Conservation (phyloP, 345 rosid genomes). For the Tarenaya hassleriana region DNA sequence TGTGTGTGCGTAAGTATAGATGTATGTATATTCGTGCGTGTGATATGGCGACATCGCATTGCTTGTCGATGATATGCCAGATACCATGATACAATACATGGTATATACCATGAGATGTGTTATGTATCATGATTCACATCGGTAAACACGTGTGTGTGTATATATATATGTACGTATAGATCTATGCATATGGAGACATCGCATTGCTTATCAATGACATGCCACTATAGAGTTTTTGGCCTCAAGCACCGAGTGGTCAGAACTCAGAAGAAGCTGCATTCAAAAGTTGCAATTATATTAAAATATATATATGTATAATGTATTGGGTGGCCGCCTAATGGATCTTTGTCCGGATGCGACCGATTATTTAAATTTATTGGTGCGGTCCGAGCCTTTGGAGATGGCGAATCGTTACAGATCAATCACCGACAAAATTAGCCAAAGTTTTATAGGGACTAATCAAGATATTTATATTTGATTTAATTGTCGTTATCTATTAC, state of each 20-base stretch:
- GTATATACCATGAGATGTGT: too few species aligned
- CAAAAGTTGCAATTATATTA: slow-evolving; percentile 7
- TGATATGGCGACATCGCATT: too few species aligned
- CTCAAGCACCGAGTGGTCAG: slow-evolving; percentile 25
- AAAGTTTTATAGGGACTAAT: slow-evolving; percentile 10
- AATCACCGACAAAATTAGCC: slow-evolving; percentile 26
- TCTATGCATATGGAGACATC: slow-evolving; percentile 11
- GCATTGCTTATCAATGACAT: slow-evolving; percentile 26
- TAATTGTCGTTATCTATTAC: too few species aligned
- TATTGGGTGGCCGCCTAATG: slow-evolving; percentile 30
- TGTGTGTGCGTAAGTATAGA: too few species aligned
- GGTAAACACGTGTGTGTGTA: slow-evolving; percentile 9
- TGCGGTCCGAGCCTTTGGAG: slow-evolving; percentile 16
- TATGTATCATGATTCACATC: too few species aligned
- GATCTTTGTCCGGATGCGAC: slow-evolving; percentile 28
- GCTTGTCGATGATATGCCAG: too few species aligned
- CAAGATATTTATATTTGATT: too few species aligned
- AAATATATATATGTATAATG: slow-evolving; percentile 12
- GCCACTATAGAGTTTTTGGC: slow-evolving; percentile 23
- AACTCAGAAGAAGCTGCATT: slow-evolving; percentile 22
- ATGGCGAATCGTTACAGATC: slow-evolving; percentile 18
- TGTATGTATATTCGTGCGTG: too few species aligned
- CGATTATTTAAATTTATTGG: slow-evolving; percentile 14
- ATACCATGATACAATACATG: too few species aligned
- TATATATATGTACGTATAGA: slow-evolving; percentile 9